These are phyloP conservation scores for Brasenia schreberi DNA, from an alignment of 164 flowering plant genomes.

Conservation along the genomic window DNA sequence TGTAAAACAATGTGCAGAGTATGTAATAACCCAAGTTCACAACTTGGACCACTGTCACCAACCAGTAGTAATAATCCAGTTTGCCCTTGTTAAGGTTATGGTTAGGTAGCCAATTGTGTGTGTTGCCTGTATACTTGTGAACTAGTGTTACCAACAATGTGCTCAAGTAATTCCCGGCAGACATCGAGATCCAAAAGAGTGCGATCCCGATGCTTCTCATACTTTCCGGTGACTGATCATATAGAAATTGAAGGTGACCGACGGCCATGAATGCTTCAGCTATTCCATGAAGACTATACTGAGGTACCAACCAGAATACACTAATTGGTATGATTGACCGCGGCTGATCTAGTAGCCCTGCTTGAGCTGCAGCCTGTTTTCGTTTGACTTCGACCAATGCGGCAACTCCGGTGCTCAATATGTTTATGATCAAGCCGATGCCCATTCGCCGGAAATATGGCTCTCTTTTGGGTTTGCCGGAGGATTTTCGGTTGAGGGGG, in stretches of 20 bases:
- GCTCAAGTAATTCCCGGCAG: slow-evolving; percentile 42
- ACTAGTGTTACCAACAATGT: slow-evolving; percentile 36
- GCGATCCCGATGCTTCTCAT: slow-evolving; percentile 45
- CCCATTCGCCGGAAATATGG: slow-evolving; percentile 13
- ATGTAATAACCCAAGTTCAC: slow-evolving; percentile 37
- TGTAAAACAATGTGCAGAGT: slow-evolving; percentile 38
- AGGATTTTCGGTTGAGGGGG: slow-evolving; percentile 4
- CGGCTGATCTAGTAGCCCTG: slow-evolving; percentile 30
- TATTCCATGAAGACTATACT: slow-evolving; percentile 28
- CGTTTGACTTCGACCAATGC: slow-evolving; percentile 36
- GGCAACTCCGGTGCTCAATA: slow-evolving; percentile 27
- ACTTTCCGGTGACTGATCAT: slow-evolving; percentile 48
- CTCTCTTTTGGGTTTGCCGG: slow-evolving; percentile 3
- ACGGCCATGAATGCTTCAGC: slow-evolving; percentile 34
- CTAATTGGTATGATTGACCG: slow-evolving; percentile 31
- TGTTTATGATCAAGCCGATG: slow-evolving; percentile 27
- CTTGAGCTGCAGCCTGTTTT: slow-evolving; percentile 26
- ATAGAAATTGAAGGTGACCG: slow-evolving; percentile 37
- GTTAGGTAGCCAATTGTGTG: slow-evolving; percentile 49
- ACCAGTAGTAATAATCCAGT: slow-evolving; percentile 47
- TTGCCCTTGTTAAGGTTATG: slow-evolving; percentile 49
- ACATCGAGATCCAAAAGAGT: slow-evolving; percentile 33
- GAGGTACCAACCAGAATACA: slow-evolving; percentile 43
- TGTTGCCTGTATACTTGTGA: slow-evolving; percentile 33
- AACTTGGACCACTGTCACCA: slow-evolving; percentile 41